A percentile compares a stretch with the other conserved stretches of the same genome.
Evolutionary conservation across 805 yeast species (phyloP).

Genomic region (Candida sakaeoensis): DNA sequence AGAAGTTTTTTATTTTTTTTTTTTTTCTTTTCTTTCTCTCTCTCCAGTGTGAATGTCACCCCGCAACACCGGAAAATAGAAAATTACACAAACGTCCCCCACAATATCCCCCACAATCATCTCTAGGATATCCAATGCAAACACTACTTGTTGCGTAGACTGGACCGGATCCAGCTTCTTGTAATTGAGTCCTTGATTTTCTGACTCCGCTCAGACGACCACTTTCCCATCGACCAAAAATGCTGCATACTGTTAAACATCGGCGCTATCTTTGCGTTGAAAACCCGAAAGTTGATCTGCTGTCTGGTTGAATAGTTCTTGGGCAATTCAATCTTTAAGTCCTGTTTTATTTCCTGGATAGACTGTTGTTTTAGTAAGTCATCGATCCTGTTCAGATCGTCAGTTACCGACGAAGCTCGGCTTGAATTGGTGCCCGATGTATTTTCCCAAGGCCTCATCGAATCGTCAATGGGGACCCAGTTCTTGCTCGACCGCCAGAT

Average conservation of each 20-base stretch:
- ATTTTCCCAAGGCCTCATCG: conserved; percentile 57
- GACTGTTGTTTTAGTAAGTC: conserved; percentile 7
- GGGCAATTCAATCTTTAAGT: conserved; percentile 16
- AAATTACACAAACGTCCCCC: too few species aligned
- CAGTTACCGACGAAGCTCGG: background rate
- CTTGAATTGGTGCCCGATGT: background rate
- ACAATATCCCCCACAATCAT: too few species aligned
- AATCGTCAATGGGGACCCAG: conserved; percentile 54
- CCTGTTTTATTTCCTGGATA: conserved; percentile 10
- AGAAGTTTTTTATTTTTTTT: background rate
- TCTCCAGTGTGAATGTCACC: too few species aligned
- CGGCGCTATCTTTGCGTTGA: conserved; percentile 22
- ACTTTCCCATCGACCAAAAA: conserved; percentile 66
- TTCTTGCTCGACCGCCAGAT: conserved; percentile 45
- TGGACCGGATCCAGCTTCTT: conserved; percentile 48
- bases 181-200: conserved; percentile 53
- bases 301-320: conserved; percentile 19
- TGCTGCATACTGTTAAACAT: conserved; percentile 33
- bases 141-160: conserved; percentile 14
- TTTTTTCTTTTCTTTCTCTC: background rate
- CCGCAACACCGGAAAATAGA: too few species aligned
- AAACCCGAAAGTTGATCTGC: conserved; percentile 20
- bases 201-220: conserved; percentile 47
- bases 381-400: background rate
- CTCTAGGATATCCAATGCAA: too few species aligned